Base-by-base conservation (phyloP, 768 basidiomycete species). In the Termitomyces eurrhizus region DNA sequence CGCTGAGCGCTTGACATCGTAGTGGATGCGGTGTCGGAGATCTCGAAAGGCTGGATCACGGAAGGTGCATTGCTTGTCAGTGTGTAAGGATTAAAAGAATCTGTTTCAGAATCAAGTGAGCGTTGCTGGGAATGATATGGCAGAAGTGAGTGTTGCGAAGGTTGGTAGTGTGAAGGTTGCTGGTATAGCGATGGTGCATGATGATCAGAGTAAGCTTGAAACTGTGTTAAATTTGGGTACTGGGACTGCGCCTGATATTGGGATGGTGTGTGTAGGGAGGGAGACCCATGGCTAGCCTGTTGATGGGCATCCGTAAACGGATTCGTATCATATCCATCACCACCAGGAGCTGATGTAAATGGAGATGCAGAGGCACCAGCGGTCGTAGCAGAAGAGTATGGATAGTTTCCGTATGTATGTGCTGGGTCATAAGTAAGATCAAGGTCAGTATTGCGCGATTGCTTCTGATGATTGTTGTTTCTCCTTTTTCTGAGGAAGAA, bases 401-500 rank as follows among this genome's bases (percentile, higher is more conserved):
- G 73, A 65, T 70, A 71, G 61, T 54, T 70, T 56, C 53, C 66
- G 56, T 56, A 59, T 37, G 52, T 46, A 53, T 57, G 56, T 45
- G 58, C 59, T 39, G 75, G 71, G 52, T 75, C 73, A 44, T 78
- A 75, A 45, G 70, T 70, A 35, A 82, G 70, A 61, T 83, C 81
- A 52, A 78, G 55, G 39, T 72, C 70, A 13, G 78, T 75, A 24
- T 56, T 60, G 21, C 70, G 70, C 50, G 74, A 60, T 56, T 73
- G 71, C 37, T 68, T 74, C 33, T 69, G 59, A 50, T 56, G 63
- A 16, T 66, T 67, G 29, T 69, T 59, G 65, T 74, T 69, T 35
- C 68, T 69, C 49, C 48, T 74, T 65, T 64, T 80, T 69, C 66
- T 72, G 59, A 86, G 64, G 73, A 77, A 83, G 68, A 83, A 86